These are phyloP conservation scores for Fagus crenata DNA, from an alignment of 306 rosid genomes.

Conservation along the genomic window DNA sequence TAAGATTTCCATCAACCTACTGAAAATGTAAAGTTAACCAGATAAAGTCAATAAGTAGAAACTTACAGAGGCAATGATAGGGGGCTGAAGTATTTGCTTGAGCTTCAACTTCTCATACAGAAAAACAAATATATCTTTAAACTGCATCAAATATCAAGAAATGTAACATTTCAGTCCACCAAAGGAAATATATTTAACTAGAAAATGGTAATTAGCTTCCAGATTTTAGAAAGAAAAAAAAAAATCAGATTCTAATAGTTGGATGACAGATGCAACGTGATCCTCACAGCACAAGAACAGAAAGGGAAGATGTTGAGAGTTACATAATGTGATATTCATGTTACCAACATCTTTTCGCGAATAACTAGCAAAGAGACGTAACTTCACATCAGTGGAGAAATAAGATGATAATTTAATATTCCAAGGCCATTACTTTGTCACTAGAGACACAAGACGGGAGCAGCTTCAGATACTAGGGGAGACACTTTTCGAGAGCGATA, in stretches of 20 bases:
- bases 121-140: conserved; percentile 35
- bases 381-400: background rate
- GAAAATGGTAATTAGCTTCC: background rate
- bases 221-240: background rate
- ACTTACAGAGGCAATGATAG: conserved; percentile 96
- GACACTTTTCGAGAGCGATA: background rate
- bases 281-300: background rate
- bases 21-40: conserved; percentile 6
- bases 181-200: background rate
- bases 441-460: background rate
- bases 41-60: conserved; percentile 17
- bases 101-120: conserved; percentile 83
- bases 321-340: background rate
- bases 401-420: background rate
- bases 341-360: background rate
- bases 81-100: conserved; percentile 89
- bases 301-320: too few species aligned
- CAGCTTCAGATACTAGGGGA: background rate
- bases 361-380: background rate
- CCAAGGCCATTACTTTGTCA: background rate
- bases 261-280: background rate
- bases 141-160: conserved; percentile 52
- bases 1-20: conserved; percentile 5
- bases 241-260: background rate
- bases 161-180: conserved; percentile 2